Evolutionary conservation across 768 basidiomycete species (phyloP).

Genomic region (Leccinum broughii): DNA sequence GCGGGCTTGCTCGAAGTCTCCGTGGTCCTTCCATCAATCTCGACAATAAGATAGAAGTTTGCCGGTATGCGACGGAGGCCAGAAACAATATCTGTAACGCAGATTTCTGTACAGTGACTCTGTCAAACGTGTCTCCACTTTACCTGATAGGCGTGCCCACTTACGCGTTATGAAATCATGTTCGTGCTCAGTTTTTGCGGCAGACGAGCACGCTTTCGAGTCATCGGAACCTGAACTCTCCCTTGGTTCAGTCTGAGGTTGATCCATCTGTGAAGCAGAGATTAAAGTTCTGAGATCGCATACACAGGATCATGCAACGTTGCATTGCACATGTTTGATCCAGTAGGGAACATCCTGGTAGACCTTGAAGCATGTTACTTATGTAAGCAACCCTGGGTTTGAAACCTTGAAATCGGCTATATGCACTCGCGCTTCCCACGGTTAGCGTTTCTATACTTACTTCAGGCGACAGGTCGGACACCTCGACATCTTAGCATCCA

Average conservation of each 20-base stretch:
- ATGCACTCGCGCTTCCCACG: too few species aligned
- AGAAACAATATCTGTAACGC: not conserved
- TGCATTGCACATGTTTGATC: not conserved
- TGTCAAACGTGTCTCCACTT: not conserved
- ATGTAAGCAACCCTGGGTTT: too few species aligned
- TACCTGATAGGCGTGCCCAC: too few species aligned
- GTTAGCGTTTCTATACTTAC: too few species aligned
- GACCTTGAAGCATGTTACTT: too few species aligned
- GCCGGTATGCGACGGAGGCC: not conserved
- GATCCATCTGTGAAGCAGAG: not conserved
- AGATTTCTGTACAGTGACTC: not conserved
- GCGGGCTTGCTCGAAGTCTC: not conserved
- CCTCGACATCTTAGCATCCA: too few species aligned
- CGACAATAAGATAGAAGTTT: not conserved
- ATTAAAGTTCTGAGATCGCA: not conserved
- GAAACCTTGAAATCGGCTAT: too few species aligned
- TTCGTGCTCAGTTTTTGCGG: not conserved
- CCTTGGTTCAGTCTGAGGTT: not conserved
- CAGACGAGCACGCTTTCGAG: not conserved
- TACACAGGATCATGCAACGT: not conserved
- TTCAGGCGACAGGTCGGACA: too few species aligned
- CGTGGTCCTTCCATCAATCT: not conserved
- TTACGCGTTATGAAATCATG: not conserved
- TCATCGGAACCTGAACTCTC: not conserved
- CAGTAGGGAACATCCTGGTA: too few species aligned